phyloP scores from a whole-genome alignment of 768 basidiomycete genomes.

The Termitomyces heimii region DNA sequence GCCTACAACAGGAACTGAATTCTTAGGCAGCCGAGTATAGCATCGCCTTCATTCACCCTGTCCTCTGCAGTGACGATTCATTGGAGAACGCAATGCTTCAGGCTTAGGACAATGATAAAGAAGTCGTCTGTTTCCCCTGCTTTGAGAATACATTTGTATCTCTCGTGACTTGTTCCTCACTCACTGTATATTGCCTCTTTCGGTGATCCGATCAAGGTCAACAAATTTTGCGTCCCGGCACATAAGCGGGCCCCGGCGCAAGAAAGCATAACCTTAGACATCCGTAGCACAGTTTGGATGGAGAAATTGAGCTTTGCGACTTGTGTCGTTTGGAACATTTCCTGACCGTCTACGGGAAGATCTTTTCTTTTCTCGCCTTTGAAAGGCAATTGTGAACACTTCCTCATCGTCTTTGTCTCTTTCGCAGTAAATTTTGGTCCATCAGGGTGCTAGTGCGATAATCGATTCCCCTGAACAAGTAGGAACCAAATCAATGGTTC shows the following conservation, averaged over 20 bases:
- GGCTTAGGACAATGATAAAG: background rate
- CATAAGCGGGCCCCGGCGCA: background rate
- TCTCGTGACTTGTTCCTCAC: too few species aligned
- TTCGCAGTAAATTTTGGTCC: background rate
- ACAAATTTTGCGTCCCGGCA: background rate
- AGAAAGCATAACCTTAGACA: background rate
- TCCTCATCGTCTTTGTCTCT: background rate
- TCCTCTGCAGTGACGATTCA: background rate
- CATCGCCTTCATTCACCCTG: conserved; percentile 2
- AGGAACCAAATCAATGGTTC: background rate
- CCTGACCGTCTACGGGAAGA: background rate
- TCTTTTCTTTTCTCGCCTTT: background rate
- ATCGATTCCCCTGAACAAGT: background rate
- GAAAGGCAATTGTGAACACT: background rate
- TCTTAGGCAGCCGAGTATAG: conserved; percentile 9
- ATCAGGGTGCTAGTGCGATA: background rate
- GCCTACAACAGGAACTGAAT: conserved; percentile 1
- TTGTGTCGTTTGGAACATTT: background rate
- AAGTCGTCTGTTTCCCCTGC: background rate
- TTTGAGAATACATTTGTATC: background rate
- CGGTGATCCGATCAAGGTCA: background rate
- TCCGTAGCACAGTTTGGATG: background rate
- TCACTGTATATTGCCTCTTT: background rate
- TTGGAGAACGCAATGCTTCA: background rate
- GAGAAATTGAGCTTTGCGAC: background rate